A percentile compares a stretch with the other conserved stretches of the same genome.
Conservation (phyloP, 306 rosid genomes). For the Dalbergia cultrata region DNA sequence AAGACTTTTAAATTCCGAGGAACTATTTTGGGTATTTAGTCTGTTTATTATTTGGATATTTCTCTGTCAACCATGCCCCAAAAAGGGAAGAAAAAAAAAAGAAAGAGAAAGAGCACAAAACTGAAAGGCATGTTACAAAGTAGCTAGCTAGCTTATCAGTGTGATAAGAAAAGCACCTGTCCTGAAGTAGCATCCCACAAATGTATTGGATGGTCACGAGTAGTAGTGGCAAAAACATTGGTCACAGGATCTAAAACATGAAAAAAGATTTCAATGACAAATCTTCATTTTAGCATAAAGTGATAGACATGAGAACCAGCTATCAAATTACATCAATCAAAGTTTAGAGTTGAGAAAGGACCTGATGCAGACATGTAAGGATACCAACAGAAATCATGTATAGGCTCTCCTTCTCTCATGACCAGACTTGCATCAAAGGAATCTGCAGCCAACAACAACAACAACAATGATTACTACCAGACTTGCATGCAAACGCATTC, state of each 20-base stretch:
- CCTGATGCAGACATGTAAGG: conserved; percentile 98
- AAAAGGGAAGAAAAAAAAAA: background rate
- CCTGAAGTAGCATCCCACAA: conserved; percentile 96
- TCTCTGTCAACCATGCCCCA: background rate
- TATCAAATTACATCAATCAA: background rate
- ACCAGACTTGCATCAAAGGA: conserved; percentile 73
- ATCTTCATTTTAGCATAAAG: conserved; percentile 26
- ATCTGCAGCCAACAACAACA: conserved; percentile 60
- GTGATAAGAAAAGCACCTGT: conserved; percentile 61
- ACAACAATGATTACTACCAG: background rate
- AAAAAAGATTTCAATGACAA: background rate
- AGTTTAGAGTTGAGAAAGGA: conserved; percentile 33
- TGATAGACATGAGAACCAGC: conserved; percentile 1
- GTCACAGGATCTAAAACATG: conserved; percentile 76
- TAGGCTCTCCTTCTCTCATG: conserved; percentile 85
- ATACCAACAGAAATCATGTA: conserved; percentile 96
- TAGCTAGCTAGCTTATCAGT: background rate
- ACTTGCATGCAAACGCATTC: background rate
- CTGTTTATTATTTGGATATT: background rate
- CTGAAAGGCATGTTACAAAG: background rate
- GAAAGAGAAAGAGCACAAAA: background rate
- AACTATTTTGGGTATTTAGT: no score
- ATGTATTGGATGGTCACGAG: conserved; percentile 97
- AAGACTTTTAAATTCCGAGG: no score
- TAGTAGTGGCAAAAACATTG: conserved; percentile 87